These are phyloP conservation scores for Mucor mucedo DNA, from an alignment of 371 early-diverging fungal genomes.

Conservation along the genomic window DNA sequence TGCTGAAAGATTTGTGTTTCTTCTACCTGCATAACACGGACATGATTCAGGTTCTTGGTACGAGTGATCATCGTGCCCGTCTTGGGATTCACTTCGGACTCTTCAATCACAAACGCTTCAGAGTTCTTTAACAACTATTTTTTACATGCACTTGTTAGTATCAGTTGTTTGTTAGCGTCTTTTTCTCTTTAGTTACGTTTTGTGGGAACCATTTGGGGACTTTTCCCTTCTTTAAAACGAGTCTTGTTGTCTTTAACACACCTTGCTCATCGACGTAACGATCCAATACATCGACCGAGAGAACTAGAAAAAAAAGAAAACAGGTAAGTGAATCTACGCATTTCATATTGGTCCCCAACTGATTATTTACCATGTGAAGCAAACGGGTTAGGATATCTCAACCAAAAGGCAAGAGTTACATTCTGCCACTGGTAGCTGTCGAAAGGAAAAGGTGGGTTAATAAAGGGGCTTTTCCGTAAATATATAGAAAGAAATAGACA, in stretches of 20 bases:
- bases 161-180: too few relatives aligned
- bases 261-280: constrained; percentile 85
- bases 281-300: constrained; percentile 90
- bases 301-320: constrained; percentile 41
- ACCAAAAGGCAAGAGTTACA: constrained; percentile 88
- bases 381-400: constrained; percentile 98
- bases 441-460: not conserved
- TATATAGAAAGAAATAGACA: not conserved
- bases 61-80: constrained; percentile 79
- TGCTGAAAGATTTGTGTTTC: constrained; percentile 84
- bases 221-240: constrained; percentile 87
- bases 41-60: constrained; percentile 91
- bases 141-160: too few relatives aligned
- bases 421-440: constrained; percentile 79
- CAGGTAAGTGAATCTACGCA: too few relatives aligned
- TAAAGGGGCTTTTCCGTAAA: not conserved
- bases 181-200: constrained; percentile 27
- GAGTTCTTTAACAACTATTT: constrained; percentile 70
- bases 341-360: too few relatives aligned
- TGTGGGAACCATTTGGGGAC: constrained; percentile 88
- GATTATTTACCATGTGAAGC: constrained; percentile 80
- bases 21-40: constrained; percentile 89
- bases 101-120: constrained; percentile 86
- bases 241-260: constrained; percentile 81
- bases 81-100: constrained; percentile 83